Base-by-base conservation (phyloP, 352 stramenopile species). In the Peronospora destructor region DNA sequence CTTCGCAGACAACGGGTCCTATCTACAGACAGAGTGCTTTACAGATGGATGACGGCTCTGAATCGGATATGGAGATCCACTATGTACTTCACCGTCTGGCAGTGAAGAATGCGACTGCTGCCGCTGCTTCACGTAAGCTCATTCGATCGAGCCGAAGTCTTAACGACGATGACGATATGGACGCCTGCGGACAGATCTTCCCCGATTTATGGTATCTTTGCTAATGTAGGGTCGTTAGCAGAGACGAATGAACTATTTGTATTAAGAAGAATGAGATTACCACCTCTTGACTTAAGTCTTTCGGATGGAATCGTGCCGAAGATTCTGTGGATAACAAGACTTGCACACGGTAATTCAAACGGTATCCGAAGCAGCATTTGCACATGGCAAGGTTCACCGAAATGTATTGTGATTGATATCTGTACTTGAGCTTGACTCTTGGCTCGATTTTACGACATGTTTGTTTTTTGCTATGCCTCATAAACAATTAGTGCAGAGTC, bases 181-280 rank as follows among this genome's bases (percentile, higher is more conserved):
- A 70, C 45, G 62, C 53, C 17, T 75, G 56, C 12, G 68, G 68
- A 26, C 61, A 67, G 51, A 68, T 71, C 32, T 75, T 78, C 41
- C 62, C 68, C 2, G 49, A 64, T 59, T 61, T 78, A 23, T 78
- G 68, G 68, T 78, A 78, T 64, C 56, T 77, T 48, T 68, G 66
- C 45, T 74, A 51, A 53, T 21, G 25, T 58, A 64, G 40, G 42
- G 25, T 53, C 21, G 44, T 16, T 41, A 19, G 35, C 60, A 36
- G 11, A 38, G 35, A 42, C 11, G 29, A 42, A 38, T 40, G 26
- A 53, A 48, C 7, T 42, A 49, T 56, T 36, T 16, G 30, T 6
- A 36, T 36, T 0, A 33, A 33, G 28, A 13, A 10, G 2, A 32
- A 8, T 8, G 2, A 23, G 19, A 23, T 23, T 32, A 4, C 6